A percentile compares a stretch with the other conserved stretches of the same genome.
phyloP scores from a whole-genome alignment of 2,329 filamentous ascomycete genomes.

The Verticillium dahliae region DNA sequence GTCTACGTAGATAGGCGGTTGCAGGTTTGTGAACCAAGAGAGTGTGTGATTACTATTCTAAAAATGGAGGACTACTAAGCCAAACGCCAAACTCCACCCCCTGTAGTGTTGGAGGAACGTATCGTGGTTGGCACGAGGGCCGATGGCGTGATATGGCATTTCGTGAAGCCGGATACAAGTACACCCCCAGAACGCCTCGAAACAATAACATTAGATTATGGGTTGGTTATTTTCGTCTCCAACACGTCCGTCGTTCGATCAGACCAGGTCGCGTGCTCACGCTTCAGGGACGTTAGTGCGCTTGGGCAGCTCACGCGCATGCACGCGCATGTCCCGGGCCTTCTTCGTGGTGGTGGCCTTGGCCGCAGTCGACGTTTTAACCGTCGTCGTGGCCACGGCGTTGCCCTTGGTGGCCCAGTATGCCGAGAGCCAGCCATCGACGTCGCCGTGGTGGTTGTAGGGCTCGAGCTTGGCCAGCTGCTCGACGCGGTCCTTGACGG shows the following conservation, averaged over 20 bases:
- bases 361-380: background rate
- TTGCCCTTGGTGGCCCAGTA: constrained; percentile 19
- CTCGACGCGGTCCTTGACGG: constrained; percentile 22
- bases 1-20: too few species aligned
- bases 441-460: constrained; percentile 23
- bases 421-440: constrained; percentile 19
- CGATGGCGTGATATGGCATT: background rate
- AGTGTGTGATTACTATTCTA: too few species aligned
- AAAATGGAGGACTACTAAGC: background rate
- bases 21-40: too few species aligned
- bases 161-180: background rate
- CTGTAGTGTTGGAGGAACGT: background rate
- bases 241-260: background rate
- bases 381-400: background rate
- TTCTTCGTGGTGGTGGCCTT: constrained; percentile 1
- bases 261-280: background rate
- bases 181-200: background rate
- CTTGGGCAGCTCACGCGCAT: constrained; percentile 1
- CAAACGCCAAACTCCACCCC: background rate
- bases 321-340: constrained; percentile 3
- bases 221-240: too few species aligned
- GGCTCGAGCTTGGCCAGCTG: constrained; percentile 23
- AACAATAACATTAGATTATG: too few species aligned
- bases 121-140: background rate
- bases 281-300: constrained; percentile 1